phyloP scores from a whole-genome alignment of 73 alveolate species.

The Paramecium sonneborni region DNA sequence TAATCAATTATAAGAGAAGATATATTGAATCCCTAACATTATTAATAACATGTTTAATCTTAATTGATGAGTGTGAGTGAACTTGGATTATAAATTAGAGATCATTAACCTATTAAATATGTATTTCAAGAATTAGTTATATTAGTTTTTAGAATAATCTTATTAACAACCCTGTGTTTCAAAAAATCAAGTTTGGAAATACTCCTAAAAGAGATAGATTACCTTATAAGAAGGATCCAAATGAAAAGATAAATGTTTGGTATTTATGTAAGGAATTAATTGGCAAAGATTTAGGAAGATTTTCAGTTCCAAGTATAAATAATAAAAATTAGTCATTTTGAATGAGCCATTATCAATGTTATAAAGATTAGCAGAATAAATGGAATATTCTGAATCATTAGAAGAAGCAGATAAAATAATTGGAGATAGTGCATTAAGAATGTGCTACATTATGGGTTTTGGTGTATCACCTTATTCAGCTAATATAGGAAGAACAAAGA shows the following conservation, averaged over 20 bases:
- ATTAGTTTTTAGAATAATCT: neutral
- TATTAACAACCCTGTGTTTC: conserved; percentile 32
- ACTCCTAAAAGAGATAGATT: conserved; percentile 3
- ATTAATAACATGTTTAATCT: neutral
- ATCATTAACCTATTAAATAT: conserved; percentile 51
- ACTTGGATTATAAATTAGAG: neutral
- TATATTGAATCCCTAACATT: neutral
- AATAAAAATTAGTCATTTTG: conserved; percentile 66
- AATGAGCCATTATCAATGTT: conserved; percentile 97
- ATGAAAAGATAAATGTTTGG: conserved; percentile 66
- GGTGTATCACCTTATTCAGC: conserved; percentile 80
- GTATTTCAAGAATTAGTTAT: neutral
- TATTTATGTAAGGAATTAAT: conserved; percentile 61
- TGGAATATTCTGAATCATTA: conserved; percentile 80
- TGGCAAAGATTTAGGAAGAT: conserved; percentile 68
- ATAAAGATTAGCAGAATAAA: conserved; percentile 90
- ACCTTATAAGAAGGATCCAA: conserved; percentile 65
- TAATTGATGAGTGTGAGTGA: neutral
- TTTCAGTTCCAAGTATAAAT: conserved; percentile 67
- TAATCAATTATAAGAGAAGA: neutral
- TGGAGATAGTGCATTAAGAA: conserved; percentile 76
- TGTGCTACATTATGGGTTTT: conserved; percentile 86
- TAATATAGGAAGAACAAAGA: conserved; percentile 81
- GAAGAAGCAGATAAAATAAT: conserved; percentile 74
- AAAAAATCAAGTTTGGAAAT: conserved; percentile 19